Evolutionary conservation across 179 eudicot species (phyloP), one percentile per base, ranked within the genome.

Genomic region (Nepenthes alata): DNA sequence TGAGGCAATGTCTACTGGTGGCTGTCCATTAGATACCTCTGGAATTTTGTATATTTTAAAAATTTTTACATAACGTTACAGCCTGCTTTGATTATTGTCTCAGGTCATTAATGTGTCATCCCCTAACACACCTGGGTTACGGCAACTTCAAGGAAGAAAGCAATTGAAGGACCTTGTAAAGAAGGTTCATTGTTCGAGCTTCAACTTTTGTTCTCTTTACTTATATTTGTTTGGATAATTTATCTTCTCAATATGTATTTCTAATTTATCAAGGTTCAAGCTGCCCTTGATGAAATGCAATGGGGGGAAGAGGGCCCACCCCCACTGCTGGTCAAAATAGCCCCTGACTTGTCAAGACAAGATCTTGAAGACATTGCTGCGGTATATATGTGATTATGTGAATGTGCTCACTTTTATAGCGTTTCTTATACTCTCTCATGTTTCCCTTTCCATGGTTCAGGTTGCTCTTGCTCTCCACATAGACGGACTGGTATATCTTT

Each of bases 291-390:
- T 82, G 97, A 90, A 84, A 93, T 93, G 99, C 97, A 90, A 74
- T 93, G 99, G 99, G 97, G 86, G 39, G 96, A 90, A 67, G 97
- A 93, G 66, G 99, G 99, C n/a, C 95, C 99, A 52, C 99, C 99
- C 60, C 99, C 99, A 14, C 68, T 93, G 73, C 90, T 93, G 37
- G 97, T 93, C 55, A 93, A 93, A 83, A 93, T 93, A 77, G 99
- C 97, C 62, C 99, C 99, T 1, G 99, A 93, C 67, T 74, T 93
- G 84, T 89, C 99, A 53, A 85, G 73, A 72, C 97, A 87, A 67
- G 99, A 93, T 74, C 97, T 90, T 64, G 99, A 93, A 87, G 97
- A 93, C 78, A 90, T 93, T 76, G 99, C 99, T 61, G 89, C 82
- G 71, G 98, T 93, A 83, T 63, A 61, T 61, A 25, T 65, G 11